Evolutionary conservation across 208 protist genomes (phyloP).

Genomic region (Acanthamoeba castellanii): DNA sequence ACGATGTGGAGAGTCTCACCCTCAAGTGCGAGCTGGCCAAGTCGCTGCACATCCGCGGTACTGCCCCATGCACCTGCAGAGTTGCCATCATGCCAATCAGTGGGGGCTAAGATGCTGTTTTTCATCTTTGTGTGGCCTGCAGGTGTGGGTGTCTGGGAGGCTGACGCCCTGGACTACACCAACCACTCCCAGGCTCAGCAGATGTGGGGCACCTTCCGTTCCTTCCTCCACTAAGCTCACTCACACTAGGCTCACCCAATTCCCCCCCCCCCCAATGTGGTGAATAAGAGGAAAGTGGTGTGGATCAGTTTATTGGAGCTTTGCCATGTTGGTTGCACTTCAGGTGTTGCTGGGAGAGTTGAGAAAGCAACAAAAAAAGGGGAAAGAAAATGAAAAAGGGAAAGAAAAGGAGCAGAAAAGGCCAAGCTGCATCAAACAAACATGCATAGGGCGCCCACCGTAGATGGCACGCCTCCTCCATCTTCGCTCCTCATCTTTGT

Average conservation of each 20-base stretch:
- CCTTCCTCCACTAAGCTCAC: conserved; percentile 21
- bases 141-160: conserved; percentile 72
- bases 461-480: neutral
- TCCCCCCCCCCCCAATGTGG: too few relatives aligned
- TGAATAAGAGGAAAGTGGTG: too few relatives aligned
- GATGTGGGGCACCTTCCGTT: conserved; percentile 70
- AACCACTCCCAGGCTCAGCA: conserved; percentile 56
- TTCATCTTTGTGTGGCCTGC: neutral
- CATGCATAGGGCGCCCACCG: neutral
- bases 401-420: too few relatives aligned
- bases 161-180: conserved; percentile 66
- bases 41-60: conserved; percentile 19
- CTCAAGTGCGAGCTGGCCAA: conserved; percentile 71
- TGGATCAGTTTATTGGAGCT: too few relatives aligned
- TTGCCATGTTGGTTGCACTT: too few relatives aligned
- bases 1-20: conserved; percentile 56
- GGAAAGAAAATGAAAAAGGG: too few relatives aligned
- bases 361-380: too few relatives aligned
- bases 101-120: too few relatives aligned
- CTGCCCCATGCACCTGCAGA: neutral
- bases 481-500: neutral
- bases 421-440: too few relatives aligned
- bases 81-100: neutral
- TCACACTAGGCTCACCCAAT: too few relatives aligned
- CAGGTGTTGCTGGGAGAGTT: too few relatives aligned